Percentiles rank a stretch among this genome's conserved stretches.
These are phyloP conservation scores for Hypoxylon sp. DNA, from an alignment of 2,329 filamentous ascomycete genomes.

Conservation along the genomic window DNA sequence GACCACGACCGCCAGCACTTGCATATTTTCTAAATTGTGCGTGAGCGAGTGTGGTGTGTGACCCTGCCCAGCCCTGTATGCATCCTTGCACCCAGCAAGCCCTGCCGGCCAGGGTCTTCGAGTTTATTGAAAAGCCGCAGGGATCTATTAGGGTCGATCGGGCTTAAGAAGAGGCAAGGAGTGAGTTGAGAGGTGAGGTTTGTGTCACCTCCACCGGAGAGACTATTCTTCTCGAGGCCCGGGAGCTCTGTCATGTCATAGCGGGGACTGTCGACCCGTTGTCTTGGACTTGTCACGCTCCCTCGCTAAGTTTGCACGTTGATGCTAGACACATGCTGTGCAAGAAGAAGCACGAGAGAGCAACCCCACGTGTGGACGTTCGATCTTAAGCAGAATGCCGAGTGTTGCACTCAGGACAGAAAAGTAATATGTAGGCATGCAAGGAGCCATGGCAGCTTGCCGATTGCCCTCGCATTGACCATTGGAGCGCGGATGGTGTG, in stretches of 20 bases:
- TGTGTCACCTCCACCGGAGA: slow-evolving; percentile 32
- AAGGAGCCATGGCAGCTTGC: slow-evolving; percentile 47
- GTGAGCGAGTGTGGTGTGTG: slow-evolving; percentile 13
- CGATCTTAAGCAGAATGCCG: slow-evolving; percentile 34
- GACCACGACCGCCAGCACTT: slow-evolving; percentile 42
- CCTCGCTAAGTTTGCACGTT: slow-evolving; percentile 40
- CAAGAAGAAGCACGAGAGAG: slow-evolving; percentile 41
- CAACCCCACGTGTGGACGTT: slow-evolving; percentile 42
- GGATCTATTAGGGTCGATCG: slow-evolving; percentile 43
- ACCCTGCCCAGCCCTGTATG: slow-evolving; percentile 48
- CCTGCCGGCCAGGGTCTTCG: slow-evolving; percentile 38
- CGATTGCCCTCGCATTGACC: slow-evolving; percentile 46
- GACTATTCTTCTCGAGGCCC: slow-evolving; percentile 36
- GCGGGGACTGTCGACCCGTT: slow-evolving; percentile 36
- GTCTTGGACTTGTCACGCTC: slow-evolving; percentile 40
- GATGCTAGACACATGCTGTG: slow-evolving; percentile 44
- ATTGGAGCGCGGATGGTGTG: slow-evolving; percentile 41
- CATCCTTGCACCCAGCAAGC: slow-evolving; percentile 42
- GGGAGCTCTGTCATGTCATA: slow-evolving; percentile 34
- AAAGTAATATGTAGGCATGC: slow-evolving; percentile 46
- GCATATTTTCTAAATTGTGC: slow-evolving; percentile 45
- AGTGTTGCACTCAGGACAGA: slow-evolving; percentile 34
- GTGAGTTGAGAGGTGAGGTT: slow-evolving; percentile 41
- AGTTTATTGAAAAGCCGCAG: slow-evolving; percentile 47
- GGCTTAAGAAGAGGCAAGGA: slow-evolving; percentile 33